phyloP scores from a whole-genome alignment of 192 early-diverging fungal species.

The Entomortierella parvispora region DNA sequence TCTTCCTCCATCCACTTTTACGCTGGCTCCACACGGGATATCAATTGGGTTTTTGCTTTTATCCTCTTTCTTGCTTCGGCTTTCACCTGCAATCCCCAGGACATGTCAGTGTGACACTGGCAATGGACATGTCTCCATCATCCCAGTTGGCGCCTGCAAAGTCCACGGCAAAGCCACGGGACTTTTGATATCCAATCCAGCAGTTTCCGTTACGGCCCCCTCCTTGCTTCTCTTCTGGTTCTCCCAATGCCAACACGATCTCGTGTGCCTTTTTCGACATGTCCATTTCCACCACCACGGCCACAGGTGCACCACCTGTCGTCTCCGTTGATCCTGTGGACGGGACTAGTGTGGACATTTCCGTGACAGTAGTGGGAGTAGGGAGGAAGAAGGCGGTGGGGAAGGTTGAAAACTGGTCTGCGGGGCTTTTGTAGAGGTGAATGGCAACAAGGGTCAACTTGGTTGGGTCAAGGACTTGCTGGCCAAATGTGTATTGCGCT shows the following conservation, averaged over 20 bases:
- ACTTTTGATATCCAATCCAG: constrained; percentile 58
- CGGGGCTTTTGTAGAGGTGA: constrained; percentile 53
- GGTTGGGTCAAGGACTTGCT: constrained; percentile 2
- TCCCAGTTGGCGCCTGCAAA: constrained; percentile 62
- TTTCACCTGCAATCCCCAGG: not conserved
- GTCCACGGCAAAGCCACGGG: constrained; percentile 48
- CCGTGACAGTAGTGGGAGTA: too few species aligned
- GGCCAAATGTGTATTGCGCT: not conserved
- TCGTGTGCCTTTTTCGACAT: constrained; percentile 48
- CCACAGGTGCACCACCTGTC: too few species aligned
- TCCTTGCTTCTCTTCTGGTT: constrained; percentile 58
- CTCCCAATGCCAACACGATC: constrained; percentile 52
- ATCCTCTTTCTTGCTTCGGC: not conserved
- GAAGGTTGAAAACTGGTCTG: constrained; percentile 53
- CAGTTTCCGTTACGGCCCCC: constrained; percentile 56
- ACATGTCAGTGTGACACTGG: constrained; percentile 4
- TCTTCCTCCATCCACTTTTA: too few species aligned
- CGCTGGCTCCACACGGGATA: not conserved
- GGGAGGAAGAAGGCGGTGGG: constrained; percentile 30
- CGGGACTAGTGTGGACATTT: not conserved
- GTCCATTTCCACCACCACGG: constrained; percentile 6
- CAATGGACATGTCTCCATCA: constrained; percentile 51
- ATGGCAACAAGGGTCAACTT: constrained; percentile 47
- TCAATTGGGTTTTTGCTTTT: not conserved
- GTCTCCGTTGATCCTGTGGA: not conserved